phyloP scores from a whole-genome alignment of 2,329 filamentous ascomycete genomes.

The Calonectria leucothoes region DNA sequence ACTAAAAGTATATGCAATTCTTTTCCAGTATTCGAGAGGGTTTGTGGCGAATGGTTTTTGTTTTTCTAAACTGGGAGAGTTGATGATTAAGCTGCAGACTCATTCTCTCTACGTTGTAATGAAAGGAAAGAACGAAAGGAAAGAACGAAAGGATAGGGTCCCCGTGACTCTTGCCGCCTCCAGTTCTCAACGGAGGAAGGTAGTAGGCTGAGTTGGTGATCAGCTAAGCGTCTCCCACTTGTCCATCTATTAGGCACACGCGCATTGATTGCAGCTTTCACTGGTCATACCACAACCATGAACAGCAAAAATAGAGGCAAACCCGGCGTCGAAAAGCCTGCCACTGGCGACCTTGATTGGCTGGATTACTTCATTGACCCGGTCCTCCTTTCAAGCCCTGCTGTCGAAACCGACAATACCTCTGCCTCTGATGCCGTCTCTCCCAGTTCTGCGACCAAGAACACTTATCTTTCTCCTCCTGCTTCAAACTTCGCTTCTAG shows the following conservation, averaged over 20 bases:
- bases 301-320: not conserved
- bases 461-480: not conserved
- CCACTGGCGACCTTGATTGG: not conserved
- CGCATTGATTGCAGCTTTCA: not conserved
- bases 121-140: not conserved
- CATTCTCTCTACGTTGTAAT: too few relatives aligned
- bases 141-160: not conserved
- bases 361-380: not conserved
- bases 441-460: not conserved
- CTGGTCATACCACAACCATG: not conserved
- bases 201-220: not conserved
- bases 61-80: too few relatives aligned
- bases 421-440: not conserved
- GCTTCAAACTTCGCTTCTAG: not conserved
- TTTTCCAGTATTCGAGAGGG: not conserved
- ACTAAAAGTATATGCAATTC: constrained; percentile 1
- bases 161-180: not conserved
- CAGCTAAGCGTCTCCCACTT: not conserved
- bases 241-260: not conserved
- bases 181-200: not conserved
- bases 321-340: not conserved
- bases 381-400: not conserved
- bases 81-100: too few relatives aligned
- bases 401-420: not conserved
- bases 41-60: not conserved